Evolutionary conservation across 768 basidiomycete species (phyloP), one percentile per base, ranked within the genome.

Genomic region (Rhizopogon roseolus): DNA sequence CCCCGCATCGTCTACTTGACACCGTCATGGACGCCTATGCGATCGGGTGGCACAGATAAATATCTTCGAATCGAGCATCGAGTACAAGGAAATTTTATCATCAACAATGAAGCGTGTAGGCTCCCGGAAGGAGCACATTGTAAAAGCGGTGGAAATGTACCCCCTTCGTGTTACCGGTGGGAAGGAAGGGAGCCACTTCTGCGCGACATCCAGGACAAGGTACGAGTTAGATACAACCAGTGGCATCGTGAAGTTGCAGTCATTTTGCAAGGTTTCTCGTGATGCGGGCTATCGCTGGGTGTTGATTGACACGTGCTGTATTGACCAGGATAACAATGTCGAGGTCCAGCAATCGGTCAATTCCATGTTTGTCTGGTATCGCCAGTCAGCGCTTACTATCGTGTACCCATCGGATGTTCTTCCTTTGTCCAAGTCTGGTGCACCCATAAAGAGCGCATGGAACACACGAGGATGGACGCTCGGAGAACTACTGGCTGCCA

Each of bases 221-320:
- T 51, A 51, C 29, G 25, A 39, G 10, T 28, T 51, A 9, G 14
- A 42, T n/a, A 11, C 25, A 29, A n/a, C 34, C 5, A 25, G 16
- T 4, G 28, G 25, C 11, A 6, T 46, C 44, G 22, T 6, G 28
- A 53, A 53, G 19, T 43, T 53, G 25, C 42, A 46, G 8, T 49
- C 28, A 13, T 53, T 53, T 17, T 53, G 52, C 52, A 22, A 49
- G 14, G 16, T 9, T 7, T 11, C 52, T 32, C 44, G 16, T 19
- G 17, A 27, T n/a, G 16, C 14, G 10, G 28, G 52, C 1, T 46
- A 29, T 43, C 39, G 29, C 13, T 54, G 40, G 19, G 58, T 43
- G 13, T 59, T 52, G 58, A 25, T 17, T 5, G 57, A 58, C 19
- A 59, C 58, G 5, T 54, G 46, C 8, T 60, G 59, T 16, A 55